Evolutionary conservation across 2,329 filamentous ascomycete genomes (phyloP).

Genomic region (Xenosphaeropsis pyriputrescens): DNA sequence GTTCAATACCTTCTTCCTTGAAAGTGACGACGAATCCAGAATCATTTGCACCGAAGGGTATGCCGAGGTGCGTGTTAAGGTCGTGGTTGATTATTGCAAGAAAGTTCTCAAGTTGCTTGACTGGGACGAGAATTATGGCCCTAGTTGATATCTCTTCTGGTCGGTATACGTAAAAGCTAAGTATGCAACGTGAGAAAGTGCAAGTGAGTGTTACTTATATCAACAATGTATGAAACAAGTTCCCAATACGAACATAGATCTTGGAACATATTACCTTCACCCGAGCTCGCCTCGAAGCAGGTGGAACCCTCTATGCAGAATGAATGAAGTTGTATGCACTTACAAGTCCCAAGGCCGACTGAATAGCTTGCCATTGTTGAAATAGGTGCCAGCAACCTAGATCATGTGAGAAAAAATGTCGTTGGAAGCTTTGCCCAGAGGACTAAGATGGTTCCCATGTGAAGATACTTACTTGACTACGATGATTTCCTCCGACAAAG

Average conservation of each 20-base stretch:
- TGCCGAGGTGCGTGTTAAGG: slow-evolving; percentile 34
- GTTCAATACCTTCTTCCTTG: slow-evolving; percentile 38
- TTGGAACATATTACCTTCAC: no score
- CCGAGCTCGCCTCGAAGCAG: no score
- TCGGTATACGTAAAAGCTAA: slow-evolving; percentile 53
- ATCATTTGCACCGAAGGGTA: slow-evolving; percentile 33
- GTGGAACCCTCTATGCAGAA: no score
- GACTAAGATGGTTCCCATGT: not conserved
- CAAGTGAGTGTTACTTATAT: not conserved
- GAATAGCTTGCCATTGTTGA: slow-evolving; percentile 41
- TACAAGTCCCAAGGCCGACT: slow-evolving; percentile 63
- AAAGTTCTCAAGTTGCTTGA: slow-evolving; percentile 48
- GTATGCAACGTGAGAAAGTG: not conserved
- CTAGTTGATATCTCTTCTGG: slow-evolving; percentile 26
- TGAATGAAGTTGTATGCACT: slow-evolving; percentile 16
- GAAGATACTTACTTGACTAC: slow-evolving; percentile 25
- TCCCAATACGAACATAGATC: no score
- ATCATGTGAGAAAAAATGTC: slow-evolving; percentile 3
- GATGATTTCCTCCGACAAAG: slow-evolving; percentile 40
- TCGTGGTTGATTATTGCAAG: slow-evolving; percentile 49
- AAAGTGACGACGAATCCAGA: slow-evolving; percentile 49
- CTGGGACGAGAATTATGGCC: slow-evolving; percentile 52
- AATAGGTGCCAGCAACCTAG: slow-evolving; percentile 25
- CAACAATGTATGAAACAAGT: no score
- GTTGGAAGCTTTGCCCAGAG: not conserved